Evolutionary conservation across 805 yeast species (phyloP).

Genomic region (Naumovozyma dairenensis): DNA sequence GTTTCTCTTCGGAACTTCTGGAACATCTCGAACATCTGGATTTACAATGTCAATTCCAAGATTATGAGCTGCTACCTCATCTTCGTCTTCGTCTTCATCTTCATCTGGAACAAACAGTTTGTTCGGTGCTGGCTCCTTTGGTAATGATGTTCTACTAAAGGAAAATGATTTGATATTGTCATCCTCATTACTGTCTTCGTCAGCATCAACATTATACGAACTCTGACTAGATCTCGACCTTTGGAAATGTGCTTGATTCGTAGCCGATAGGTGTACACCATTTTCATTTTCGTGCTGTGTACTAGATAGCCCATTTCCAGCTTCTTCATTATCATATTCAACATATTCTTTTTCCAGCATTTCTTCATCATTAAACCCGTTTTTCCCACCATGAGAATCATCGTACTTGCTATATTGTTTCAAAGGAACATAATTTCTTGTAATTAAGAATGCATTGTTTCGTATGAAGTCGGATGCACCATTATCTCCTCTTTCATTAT

Average conservation of each 20-base stretch:
- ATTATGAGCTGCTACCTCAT: constrained; percentile 1
- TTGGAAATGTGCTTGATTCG: too few relatives aligned
- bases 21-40: constrained; percentile 3
- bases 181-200: too few relatives aligned
- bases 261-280: too few relatives aligned
- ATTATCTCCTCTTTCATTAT: not conserved
- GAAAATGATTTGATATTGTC: too few relatives aligned
- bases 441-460: constrained; percentile 20
- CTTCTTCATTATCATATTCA: too few relatives aligned
- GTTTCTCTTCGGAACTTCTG: not conserved
- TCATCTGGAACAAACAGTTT: constrained; percentile 16
- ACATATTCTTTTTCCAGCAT: too few relatives aligned
- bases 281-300: too few relatives aligned
- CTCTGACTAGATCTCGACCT: too few relatives aligned
- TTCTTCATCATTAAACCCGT: too few relatives aligned
- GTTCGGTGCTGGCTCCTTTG: not conserved
- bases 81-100: constrained; percentile 4
- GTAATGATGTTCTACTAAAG: constrained; percentile 4
- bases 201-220: too few relatives aligned
- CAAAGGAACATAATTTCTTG: constrained; percentile 29
- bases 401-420: constrained; percentile 13
- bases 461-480: constrained; percentile 7
- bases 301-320: too few relatives aligned
- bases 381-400: not conserved
- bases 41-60: not conserved